phyloP scores from a whole-genome alignment of 805 yeast genomes.

The Candida odintsovae region DNA sequence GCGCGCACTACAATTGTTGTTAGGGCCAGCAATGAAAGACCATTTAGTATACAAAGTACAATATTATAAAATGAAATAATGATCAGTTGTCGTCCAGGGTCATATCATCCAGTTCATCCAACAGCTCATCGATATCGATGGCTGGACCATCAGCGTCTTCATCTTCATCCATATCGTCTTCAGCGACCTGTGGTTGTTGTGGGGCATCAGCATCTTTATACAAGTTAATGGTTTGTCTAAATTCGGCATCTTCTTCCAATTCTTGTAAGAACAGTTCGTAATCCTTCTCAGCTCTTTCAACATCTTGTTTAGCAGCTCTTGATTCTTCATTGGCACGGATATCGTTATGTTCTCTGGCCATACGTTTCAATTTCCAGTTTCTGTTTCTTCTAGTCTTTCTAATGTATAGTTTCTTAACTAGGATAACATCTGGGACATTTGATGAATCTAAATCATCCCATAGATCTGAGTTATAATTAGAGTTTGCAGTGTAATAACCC shows the following conservation, averaged over 20 bases:
- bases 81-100: constrained; percentile 55
- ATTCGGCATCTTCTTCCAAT: constrained; percentile 92
- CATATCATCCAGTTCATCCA: constrained; percentile 94
- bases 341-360: constrained; percentile 94
- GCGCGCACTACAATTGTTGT: too few relatives aligned
- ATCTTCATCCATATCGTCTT: constrained; percentile 42
- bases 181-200: constrained; percentile 19
- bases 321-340: constrained; percentile 68
- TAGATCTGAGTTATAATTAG: constrained; percentile 83
- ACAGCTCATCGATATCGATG: constrained; percentile 83
- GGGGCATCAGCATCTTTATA: constrained; percentile 52
- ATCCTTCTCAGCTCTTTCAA: constrained; percentile 89
- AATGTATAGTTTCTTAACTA: constrained; percentile 84
- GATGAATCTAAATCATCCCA: constrained; percentile 65
- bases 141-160: constrained; percentile 84
- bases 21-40: background rate
- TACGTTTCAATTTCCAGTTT: constrained; percentile 90
- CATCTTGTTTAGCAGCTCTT: constrained; percentile 80
- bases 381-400: constrained; percentile 76
- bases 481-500: constrained; percentile 82
- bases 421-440: constrained; percentile 75
- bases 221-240: constrained; percentile 84
- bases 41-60: background rate
- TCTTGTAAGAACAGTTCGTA: constrained; percentile 95
- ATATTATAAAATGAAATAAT: background rate